Evolutionary conservation across 768 basidiomycete genomes (phyloP).

Genomic region (Grammothele lineata): DNA sequence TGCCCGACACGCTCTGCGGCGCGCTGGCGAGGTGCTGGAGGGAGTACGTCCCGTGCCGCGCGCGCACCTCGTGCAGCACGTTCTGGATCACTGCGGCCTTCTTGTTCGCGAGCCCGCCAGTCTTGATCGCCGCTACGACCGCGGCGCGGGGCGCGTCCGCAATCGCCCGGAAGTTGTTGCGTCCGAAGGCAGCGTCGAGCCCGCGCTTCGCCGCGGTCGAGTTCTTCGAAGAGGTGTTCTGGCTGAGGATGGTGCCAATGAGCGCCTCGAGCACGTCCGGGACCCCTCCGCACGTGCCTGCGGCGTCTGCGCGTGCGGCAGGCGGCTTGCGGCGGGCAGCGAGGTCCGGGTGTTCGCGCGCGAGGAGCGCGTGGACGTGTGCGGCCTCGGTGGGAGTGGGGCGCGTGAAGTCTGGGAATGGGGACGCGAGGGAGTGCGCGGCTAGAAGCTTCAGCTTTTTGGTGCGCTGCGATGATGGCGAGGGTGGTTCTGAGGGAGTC

Average conservation of each 20-base stretch:
- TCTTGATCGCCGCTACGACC: slow-evolving; percentile 47
- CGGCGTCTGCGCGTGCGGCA: slow-evolving; percentile 32
- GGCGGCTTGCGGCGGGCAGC: slow-evolving; percentile 26
- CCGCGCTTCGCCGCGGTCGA: slow-evolving; percentile 45
- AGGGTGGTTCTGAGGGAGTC: neutral
- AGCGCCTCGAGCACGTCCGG: slow-evolving; percentile 55
- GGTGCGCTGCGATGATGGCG: slow-evolving; percentile 5
- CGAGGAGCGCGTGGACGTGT: slow-evolving; percentile 38
- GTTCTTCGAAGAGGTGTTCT: slow-evolving; percentile 51
- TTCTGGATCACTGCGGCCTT: slow-evolving; percentile 54
- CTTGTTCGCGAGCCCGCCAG: slow-evolving; percentile 56
- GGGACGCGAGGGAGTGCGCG: slow-evolving; percentile 38
- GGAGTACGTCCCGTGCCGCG: slow-evolving; percentile 48
- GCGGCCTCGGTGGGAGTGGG: slow-evolving; percentile 42
- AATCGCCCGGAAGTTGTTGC: slow-evolving; percentile 46
- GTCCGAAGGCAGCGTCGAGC: slow-evolving; percentile 46
- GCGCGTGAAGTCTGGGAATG: slow-evolving; percentile 41
- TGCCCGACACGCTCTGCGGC: neutral
- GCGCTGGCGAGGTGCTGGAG: slow-evolving; percentile 46
- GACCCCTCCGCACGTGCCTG: slow-evolving; percentile 40
- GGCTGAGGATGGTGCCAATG: slow-evolving; percentile 56
- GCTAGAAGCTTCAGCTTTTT: slow-evolving; percentile 52
- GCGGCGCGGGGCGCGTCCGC: slow-evolving; percentile 36
- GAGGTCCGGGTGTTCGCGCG: slow-evolving; percentile 26
- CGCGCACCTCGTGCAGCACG: slow-evolving; percentile 38